Evolutionary conservation across 1,284 basidiomycete genomes (phyloP).

Genomic region (Sphagnurus paluster): DNA sequence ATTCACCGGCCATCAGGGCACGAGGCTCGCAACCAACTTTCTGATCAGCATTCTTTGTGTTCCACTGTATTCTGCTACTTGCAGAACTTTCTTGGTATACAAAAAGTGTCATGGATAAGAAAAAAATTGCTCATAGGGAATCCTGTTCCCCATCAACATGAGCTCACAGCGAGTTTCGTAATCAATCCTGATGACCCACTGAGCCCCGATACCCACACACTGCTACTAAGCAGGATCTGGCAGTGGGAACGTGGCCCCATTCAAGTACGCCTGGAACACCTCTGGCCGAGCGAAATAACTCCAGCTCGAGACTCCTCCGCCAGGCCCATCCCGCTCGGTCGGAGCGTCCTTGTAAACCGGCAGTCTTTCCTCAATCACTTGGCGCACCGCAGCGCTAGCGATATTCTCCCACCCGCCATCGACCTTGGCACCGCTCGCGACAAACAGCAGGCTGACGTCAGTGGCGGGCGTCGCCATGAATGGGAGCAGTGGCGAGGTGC

Average conservation of each 20-base stretch:
- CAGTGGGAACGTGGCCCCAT: conserved; percentile 18
- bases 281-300: conserved; percentile 21
- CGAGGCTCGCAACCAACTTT: no score
- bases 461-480: conserved; percentile 22
- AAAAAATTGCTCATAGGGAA: no score
- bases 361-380: conserved; percentile 16
- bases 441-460: conserved; percentile 16
- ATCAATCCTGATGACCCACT: not conserved
- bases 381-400: conserved; percentile 8
- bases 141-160: no score
- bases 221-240: conserved; percentile 13
- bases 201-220: not conserved
- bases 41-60: no score
- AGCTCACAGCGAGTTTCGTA: not conserved
- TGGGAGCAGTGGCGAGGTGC: conserved; percentile 21
- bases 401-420: conserved; percentile 16
- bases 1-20: no score
- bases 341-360: conserved; percentile 23
- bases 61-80: no score
- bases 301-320: conserved; percentile 22
- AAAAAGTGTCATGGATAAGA: no score
- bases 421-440: conserved; percentile 21
- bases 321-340: conserved; percentile 11
- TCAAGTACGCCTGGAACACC: conserved; percentile 19
- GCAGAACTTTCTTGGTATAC: no score